Conservation (phyloP, 331 rosid species). For the Malus hybrid region DNA sequence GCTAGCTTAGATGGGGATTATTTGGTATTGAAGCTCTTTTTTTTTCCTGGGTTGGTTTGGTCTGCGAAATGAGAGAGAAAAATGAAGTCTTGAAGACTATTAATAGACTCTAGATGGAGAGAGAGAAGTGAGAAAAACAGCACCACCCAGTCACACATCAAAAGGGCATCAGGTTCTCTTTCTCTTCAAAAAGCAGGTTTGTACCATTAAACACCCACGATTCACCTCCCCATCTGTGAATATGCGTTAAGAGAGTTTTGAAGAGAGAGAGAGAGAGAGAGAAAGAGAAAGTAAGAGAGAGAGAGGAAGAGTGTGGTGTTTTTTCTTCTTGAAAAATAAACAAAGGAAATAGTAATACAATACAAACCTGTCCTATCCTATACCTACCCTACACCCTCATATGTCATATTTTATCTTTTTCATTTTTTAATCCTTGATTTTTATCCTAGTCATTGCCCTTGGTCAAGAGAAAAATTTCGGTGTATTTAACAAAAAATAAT, state of each 20-base stretch:
- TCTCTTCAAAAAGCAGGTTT: conserved; percentile 29
- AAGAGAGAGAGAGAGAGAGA: not conserved
- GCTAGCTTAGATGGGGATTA: not conserved
- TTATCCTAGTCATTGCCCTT: not conserved
- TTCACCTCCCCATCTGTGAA: conserved; percentile 44
- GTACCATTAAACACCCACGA: conserved; percentile 36
- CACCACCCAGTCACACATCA: conserved; percentile 37
- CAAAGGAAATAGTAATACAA: not conserved
- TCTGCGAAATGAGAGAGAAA: not conserved
- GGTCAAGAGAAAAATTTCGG: too few species aligned
- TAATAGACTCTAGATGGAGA: not conserved
- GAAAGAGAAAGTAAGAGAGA: not conserved
- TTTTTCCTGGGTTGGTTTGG: not conserved
- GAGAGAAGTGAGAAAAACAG: conserved; percentile 14
- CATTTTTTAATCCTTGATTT: not conserved
- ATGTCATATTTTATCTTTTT: not conserved
- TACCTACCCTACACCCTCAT: conserved; percentile 20
- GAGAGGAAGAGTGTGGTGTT: not conserved
- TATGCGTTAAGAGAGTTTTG: conserved; percentile 22
- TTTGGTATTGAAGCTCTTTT: not conserved
- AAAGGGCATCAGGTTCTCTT: conserved; percentile 34
- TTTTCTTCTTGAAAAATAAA: not conserved
- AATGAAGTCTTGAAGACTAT: conserved; percentile 5
- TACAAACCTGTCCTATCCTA: conserved; percentile 25
- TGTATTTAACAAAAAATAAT: too few species aligned